Evolutionary conservation across 2,329 filamentous ascomycete genomes (phyloP).

Genomic region (Chalaropsis ovoidea): DNA sequence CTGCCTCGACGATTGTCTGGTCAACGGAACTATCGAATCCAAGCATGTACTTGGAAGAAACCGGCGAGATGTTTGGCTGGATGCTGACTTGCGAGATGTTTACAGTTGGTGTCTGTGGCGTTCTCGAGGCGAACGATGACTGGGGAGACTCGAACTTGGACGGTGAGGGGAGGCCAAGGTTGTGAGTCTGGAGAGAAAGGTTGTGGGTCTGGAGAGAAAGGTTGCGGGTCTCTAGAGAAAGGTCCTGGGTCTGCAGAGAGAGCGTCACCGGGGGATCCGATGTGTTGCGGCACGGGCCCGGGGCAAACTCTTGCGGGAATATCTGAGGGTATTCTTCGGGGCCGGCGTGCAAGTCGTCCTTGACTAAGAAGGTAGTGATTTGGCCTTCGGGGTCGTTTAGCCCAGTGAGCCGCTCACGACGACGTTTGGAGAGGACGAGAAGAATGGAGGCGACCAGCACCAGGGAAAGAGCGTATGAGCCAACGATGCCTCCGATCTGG

Average conservation of each 20-base stretch:
- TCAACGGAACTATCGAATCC: conserved; percentile 65
- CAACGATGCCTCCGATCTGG: conserved; percentile 74
- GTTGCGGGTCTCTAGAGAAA: conserved; percentile 17
- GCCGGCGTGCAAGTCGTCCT: conserved; percentile 14
- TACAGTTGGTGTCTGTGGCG: conserved; percentile 28
- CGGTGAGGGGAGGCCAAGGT: conserved; percentile 12
- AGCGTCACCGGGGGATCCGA: conserved; percentile 1
- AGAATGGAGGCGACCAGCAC: conserved; percentile 60
- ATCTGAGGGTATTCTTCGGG: not conserved
- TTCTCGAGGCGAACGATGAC: conserved; percentile 19
- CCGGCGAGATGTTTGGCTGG: conserved; percentile 31
- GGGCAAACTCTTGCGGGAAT: conserved; percentile 23
- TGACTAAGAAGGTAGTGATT: conserved; percentile 38
- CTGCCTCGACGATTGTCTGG: conserved; percentile 60
- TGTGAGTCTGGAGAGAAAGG: conserved; percentile 22
- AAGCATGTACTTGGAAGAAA: conserved; percentile 39
- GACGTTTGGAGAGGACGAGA: conserved; percentile 48
- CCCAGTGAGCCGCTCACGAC: conserved; percentile 43
- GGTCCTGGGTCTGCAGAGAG: conserved; percentile 19
- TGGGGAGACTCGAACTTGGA: conserved; percentile 17
- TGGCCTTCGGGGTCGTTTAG: conserved; percentile 34
- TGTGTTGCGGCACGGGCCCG: not conserved
- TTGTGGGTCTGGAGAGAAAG: conserved; percentile 20
- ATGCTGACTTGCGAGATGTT: conserved; percentile 27
- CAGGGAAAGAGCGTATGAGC: conserved; percentile 69